Base-by-base conservation (phyloP, 495 filamentous ascomycete species). In the Aspergillus egyptiacus region DNA sequence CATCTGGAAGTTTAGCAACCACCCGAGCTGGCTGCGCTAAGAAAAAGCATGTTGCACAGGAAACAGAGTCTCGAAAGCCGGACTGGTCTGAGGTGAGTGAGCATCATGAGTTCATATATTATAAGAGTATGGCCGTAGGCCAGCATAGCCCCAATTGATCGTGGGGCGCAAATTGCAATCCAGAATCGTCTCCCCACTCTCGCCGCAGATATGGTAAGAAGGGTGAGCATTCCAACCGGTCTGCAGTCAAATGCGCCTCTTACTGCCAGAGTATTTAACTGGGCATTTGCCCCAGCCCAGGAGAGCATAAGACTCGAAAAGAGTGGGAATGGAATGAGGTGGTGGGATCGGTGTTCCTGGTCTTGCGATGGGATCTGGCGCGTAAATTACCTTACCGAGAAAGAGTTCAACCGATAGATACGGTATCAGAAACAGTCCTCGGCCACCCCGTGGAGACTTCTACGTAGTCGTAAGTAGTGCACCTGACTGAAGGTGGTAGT, bases 1-100 rank as follows among this genome's bases (percentile, higher is more conserved):
- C 38, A 51, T 51, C 48, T 51, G 48, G 48, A 51, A 51, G 39
- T 31, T 30, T 31, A 11, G 14, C 38, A 51, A 39, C 39, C 38
- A 32, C 48, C 32, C 31, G 19, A 25, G 28, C 28, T 17, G 27
- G 38, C n/a, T 18, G 17, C 27, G 15, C 46, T 40, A 44, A 5
- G 31, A 30, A 34, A 39, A 42, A 50, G 47, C 27, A 42, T 6
- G 43, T 46, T 36, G 31, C n/a, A 46, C 13, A 46, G 32, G 42
- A 22, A 23, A 15, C 42, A 33, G 42, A 46, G 43, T 46, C 35
- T 14, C 28, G 34, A 34, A 46, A 3, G 43, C 15, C 25, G 10
- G 14, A 15, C 28, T 44, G 41, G 18, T 18, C 17, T n/a, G 41
- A 44, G 25, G 41, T 44, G 41, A 15, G 41, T 44, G 41, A 44